Percentiles rank a stretch among this genome's conserved stretches.
phyloP scores from a whole-genome alignment of 257 asterid genomes.

The Leonotis leonurus region DNA sequence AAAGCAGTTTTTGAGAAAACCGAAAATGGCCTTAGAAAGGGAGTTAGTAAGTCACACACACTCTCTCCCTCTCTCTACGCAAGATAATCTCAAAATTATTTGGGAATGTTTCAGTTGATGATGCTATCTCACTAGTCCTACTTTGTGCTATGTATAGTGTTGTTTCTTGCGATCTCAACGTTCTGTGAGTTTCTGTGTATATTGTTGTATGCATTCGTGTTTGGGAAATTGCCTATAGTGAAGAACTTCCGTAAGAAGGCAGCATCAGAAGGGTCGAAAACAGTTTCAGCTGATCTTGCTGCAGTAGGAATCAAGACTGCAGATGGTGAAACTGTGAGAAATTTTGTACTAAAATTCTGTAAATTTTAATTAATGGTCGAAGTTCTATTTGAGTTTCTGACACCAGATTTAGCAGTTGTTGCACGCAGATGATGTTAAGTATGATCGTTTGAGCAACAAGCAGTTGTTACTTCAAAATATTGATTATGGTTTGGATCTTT shows the following conservation, averaged over 20 bases:
- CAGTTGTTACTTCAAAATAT: conserved; percentile 39
- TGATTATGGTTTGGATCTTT: conserved; percentile 53
- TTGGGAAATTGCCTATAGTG: conserved; percentile 61
- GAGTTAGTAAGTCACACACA: conserved; percentile 62
- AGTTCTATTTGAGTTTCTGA: neutral
- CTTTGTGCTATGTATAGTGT: conserved; percentile 22
- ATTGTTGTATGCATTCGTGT: conserved; percentile 54
- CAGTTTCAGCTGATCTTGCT: conserved; percentile 82
- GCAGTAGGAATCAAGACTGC: conserved; percentile 54
- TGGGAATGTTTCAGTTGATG: neutral
- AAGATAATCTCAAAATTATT: neutral
- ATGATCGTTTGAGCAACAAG: conserved; percentile 45
- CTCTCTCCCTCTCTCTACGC: neutral
- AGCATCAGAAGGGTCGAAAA: conserved; percentile 77
- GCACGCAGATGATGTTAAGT: conserved; percentile 32
- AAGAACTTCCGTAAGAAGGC: conserved; percentile 64
- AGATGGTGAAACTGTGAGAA: conserved; percentile 16
- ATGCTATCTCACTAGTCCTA: too few relatives aligned
- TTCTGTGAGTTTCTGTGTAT: conserved; percentile 61
- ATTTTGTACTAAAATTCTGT: neutral
- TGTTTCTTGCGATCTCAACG: conserved; percentile 60
- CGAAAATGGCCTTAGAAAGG: conserved; percentile 61
- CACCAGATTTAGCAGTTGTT: neutral
- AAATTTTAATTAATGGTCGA: too few relatives aligned
- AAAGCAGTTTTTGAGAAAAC: conserved; percentile 72